These are phyloP conservation scores for Umbellularia californica DNA, from an alignment of 164 flowering plant genomes.

Conservation along the genomic window DNA sequence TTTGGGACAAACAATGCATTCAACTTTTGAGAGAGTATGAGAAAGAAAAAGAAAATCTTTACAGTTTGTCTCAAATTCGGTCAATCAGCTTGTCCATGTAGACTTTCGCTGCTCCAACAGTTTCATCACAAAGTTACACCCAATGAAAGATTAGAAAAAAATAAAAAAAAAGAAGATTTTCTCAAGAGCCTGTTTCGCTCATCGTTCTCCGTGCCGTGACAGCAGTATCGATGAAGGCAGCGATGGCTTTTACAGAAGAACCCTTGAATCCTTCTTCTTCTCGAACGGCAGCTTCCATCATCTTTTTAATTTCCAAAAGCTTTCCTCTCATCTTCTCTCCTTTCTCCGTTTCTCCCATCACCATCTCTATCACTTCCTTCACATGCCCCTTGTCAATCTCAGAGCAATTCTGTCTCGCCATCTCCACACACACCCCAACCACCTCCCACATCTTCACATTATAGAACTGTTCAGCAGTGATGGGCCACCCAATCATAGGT, in stretches of 20 bases:
- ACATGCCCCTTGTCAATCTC: background rate
- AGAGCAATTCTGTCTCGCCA: conserved; percentile 10
- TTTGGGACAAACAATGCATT: no score
- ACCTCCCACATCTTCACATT: conserved; percentile 20
- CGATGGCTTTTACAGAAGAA: conserved; percentile 1
- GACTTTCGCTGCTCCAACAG: no score
- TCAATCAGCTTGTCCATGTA: no score
- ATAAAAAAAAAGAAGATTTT: no score
- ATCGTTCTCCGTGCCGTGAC: background rate
- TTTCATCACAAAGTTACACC: no score
- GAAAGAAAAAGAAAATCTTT: no score
- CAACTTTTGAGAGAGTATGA: no score
- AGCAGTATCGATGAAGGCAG: background rate
- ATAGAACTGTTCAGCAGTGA: conserved; percentile 16
- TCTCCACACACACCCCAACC: conserved; percentile 16
- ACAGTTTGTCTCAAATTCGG: no score
- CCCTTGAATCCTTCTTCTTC: conserved; percentile 2
- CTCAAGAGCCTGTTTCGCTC: no score
- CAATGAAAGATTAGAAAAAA: no score
- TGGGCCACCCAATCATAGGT: conserved; percentile 21
- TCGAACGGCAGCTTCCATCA: conserved; percentile 1
- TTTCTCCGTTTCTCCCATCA: conserved; percentile 10
- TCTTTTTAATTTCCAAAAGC: background rate
- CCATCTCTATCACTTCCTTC: conserved; percentile 3
- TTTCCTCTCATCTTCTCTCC: conserved; percentile 11